Evolutionary conservation across 176 grass and related monocot genomes (phyloP), one percentile per base, ranked within the genome.

Genomic region (Tuctoria greenei): DNA sequence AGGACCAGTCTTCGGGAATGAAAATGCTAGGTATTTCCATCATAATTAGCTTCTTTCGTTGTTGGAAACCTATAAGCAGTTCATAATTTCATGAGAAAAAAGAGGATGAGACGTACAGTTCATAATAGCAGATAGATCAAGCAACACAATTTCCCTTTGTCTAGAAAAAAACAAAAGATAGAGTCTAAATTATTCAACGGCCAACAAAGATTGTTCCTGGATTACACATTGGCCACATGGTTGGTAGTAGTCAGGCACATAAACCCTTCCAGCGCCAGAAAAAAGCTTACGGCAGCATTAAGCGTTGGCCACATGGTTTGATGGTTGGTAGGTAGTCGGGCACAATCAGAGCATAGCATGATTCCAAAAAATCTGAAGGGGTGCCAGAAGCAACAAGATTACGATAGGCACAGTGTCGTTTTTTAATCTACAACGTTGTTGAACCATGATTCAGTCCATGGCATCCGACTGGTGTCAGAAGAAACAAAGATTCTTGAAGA

Each of bases 1-100:
- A 99, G 50, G 95, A 99, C 95, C 91, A 99, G 72, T 99, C 95
- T 88, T 99, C 95, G 59, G 95, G 95, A 85, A 95, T 81, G 46
- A 99, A 99, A 60, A 99, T 99, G 83, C 95, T 99, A 54, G 95
- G 95, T 84, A 99, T 99, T 76, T 99, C 95, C 89, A 99, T 92
- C 91, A 99, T 92, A 18, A 82, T 95, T 69, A 99, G 74, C 65
- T 99, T 99, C 84, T 95, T 90, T 61, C 80, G 90, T 64, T 95
- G 81, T 52, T 95, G 87, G 71, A 88, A 83, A 46, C 91, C 95
- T 99, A 82, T 20, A 86, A 46, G 56, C 55, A 77, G 74, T 73
- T 55, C 36, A 54, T 56, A 66, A 38, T 80, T 16, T 61, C 34
- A 91, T 59, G 35, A 72, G 8, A 66, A 31, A 27, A 54, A 54